Percentiles rank a stretch among this genome's conserved stretches.
These are phyloP conservation scores for Panaeolus cyanescens DNA, from an alignment of 768 basidiomycete species.

Conservation along the genomic window DNA sequence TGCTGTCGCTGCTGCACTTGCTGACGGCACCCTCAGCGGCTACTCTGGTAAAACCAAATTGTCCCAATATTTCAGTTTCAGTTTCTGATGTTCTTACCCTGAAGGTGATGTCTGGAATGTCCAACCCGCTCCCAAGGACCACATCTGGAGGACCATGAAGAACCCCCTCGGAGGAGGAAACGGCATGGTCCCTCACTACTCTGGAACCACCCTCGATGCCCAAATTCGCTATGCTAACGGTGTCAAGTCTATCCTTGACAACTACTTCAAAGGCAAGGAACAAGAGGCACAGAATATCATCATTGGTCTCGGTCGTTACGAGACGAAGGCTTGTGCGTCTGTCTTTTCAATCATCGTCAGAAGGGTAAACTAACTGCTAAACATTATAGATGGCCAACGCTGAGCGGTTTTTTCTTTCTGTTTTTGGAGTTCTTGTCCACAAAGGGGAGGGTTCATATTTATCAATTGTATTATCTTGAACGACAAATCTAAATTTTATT, in stretches of 20 bases:
- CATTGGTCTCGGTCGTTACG: conserved; percentile 63
- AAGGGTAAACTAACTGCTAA: conserved; percentile 2
- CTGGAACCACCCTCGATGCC: conserved; percentile 88
- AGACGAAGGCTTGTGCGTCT: conserved; percentile 46
- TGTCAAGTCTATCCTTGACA: conserved; percentile 67
- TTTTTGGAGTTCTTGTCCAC: neutral
- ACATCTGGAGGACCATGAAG: conserved; percentile 83
- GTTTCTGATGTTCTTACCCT: conserved; percentile 8
- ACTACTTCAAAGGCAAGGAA: conserved; percentile 60
- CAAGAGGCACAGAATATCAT: conserved; percentile 86
- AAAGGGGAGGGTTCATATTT: neutral
- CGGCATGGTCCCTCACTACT: conserved; percentile 88
- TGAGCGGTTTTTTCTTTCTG: conserved; percentile 28
- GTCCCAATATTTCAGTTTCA: neutral
- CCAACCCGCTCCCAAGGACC: conserved; percentile 85
- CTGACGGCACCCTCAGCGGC: conserved; percentile 74
- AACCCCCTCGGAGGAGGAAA: conserved; percentile 85
- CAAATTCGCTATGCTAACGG: conserved; percentile 85
- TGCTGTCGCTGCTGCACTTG: conserved; percentile 74
- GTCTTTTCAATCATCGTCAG: neutral
- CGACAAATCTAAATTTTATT: neutral
- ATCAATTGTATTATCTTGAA: neutral
- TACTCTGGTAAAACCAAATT: conserved; percentile 39
- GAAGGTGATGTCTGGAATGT: conserved; percentile 80
- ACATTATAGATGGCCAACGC: conserved; percentile 50